These are phyloP conservation scores for Penicillium digitatum DNA, from an alignment of 2,329 filamentous ascomycete genomes.

Conservation along the genomic window DNA sequence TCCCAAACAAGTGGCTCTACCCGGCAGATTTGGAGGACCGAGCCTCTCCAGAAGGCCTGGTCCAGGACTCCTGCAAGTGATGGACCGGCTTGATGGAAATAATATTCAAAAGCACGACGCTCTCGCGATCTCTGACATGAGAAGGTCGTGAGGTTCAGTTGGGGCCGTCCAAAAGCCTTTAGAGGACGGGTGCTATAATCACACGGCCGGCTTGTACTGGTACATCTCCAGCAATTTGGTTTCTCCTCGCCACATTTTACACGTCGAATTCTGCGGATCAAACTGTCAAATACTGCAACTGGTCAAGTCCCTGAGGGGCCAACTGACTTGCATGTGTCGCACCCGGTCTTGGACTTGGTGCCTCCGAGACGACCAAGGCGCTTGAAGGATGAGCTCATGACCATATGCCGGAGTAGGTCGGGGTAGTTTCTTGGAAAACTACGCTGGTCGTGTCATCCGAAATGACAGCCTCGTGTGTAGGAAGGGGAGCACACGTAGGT, in stretches of 20 bases:
- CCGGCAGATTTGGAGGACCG: slow-evolving; percentile 27
- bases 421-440: not conserved
- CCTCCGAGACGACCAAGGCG: slow-evolving; percentile 11
- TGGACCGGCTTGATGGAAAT: slow-evolving; percentile 24
- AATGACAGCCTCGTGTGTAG: not conserved
- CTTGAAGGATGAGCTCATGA: not conserved
- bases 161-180: not conserved
- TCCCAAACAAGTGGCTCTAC: slow-evolving; percentile 27
- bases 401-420: not conserved
- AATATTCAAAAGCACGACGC: slow-evolving; percentile 28
- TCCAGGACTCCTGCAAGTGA: slow-evolving; percentile 25
- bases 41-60: slow-evolving; percentile 25
- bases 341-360: slow-evolving; percentile 22
- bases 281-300: not conserved
- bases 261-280: slow-evolving; percentile 9
- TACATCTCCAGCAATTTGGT: slow-evolving; percentile 15
- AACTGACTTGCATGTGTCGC: slow-evolving; percentile 24
- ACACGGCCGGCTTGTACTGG: slow-evolving; percentile 19
- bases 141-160: not conserved
- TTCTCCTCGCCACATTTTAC: slow-evolving; percentile 19
- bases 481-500: not conserved
- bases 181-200: slow-evolving; percentile 1
- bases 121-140: slow-evolving; percentile 13
- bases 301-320: not conserved
- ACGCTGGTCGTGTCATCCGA: not conserved